Evolutionary conservation across 768 basidiomycete genomes (phyloP).

Genomic region (Sutorius australiensis): DNA sequence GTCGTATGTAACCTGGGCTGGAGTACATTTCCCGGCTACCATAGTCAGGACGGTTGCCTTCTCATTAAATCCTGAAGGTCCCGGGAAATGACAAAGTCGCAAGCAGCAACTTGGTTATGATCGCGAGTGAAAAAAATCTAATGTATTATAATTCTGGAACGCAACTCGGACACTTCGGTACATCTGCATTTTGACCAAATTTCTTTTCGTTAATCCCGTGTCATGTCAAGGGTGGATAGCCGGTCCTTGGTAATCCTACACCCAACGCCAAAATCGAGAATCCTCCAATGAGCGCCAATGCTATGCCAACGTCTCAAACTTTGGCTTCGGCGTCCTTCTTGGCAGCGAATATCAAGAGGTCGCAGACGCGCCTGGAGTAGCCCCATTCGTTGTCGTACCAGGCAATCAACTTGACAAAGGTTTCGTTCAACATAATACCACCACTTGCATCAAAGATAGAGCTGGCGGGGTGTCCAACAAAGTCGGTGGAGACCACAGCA

Average conservation of each 20-base stretch:
- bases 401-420: constrained; percentile 94
- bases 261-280: background rate
- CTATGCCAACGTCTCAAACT: constrained; percentile 6
- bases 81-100: background rate
- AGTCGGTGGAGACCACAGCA: constrained; percentile 89
- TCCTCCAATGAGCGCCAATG: background rate
- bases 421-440: constrained; percentile 86
- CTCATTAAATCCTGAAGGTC: too few relatives aligned
- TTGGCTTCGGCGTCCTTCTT: constrained; percentile 53
- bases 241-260: constrained; percentile 15
- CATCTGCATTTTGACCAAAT: constrained; percentile 5
- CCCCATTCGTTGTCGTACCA: constrained; percentile 98
- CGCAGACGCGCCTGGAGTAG: constrained; percentile 90
- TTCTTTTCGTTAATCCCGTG: constrained; percentile 1
- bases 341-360: constrained; percentile 80
- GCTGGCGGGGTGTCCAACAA: constrained; percentile 72
- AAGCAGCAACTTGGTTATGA: background rate
- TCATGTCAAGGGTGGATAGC: background rate
- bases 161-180: constrained; percentile 5
- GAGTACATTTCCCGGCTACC: too few relatives aligned
- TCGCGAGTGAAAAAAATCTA: constrained; percentile 3
- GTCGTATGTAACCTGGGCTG: too few relatives aligned
- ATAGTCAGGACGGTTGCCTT: too few relatives aligned
- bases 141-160: constrained; percentile 10
- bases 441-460: constrained; percentile 93